phyloP scores from a whole-genome alignment of 2,329 filamentous ascomycete species.

The Phialocephala subalpina region DNA sequence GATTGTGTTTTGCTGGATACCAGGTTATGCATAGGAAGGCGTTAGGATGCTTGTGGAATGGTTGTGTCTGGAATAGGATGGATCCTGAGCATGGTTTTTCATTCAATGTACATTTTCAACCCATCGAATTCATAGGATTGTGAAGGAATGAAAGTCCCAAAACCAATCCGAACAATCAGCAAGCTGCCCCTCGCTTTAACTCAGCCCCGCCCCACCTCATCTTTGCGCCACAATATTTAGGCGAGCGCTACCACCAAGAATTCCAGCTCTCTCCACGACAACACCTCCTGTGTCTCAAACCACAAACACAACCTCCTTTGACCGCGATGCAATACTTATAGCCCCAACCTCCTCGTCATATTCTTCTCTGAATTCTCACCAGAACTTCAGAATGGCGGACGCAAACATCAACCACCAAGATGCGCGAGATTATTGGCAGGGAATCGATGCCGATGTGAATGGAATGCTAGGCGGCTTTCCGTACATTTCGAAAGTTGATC shows the following conservation, averaged over 20 bases:
- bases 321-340: slow-evolving; percentile 1
- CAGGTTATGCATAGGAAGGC: slow-evolving; percentile 2
- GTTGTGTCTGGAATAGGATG: not conserved
- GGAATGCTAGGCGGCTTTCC: slow-evolving; percentile 84
- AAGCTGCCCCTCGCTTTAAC: not conserved
- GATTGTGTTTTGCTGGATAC: slow-evolving; percentile 21
- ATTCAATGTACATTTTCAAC: not conserved
- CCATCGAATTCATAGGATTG: not conserved
- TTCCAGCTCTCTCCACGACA: not conserved
- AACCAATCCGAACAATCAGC: not conserved
- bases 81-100: not conserved
- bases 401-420: slow-evolving; percentile 42
- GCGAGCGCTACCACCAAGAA: slow-evolving; percentile 13
- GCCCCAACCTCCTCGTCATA: not conserved
- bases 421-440: slow-evolving; percentile 56
- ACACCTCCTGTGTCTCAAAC: not conserved
- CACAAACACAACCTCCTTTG: not conserved
- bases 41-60: not conserved
- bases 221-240: not conserved
- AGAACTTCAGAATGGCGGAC: slow-evolving; percentile 35
- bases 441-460: slow-evolving; percentile 61
- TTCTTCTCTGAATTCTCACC: not conserved
- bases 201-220: not conserved
- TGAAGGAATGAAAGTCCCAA: not conserved
- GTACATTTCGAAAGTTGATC: slow-evolving; percentile 73